phyloP scores from a whole-genome alignment of 1,284 basidiomycete genomes.

The Rhizopogon hawkerae region DNA sequence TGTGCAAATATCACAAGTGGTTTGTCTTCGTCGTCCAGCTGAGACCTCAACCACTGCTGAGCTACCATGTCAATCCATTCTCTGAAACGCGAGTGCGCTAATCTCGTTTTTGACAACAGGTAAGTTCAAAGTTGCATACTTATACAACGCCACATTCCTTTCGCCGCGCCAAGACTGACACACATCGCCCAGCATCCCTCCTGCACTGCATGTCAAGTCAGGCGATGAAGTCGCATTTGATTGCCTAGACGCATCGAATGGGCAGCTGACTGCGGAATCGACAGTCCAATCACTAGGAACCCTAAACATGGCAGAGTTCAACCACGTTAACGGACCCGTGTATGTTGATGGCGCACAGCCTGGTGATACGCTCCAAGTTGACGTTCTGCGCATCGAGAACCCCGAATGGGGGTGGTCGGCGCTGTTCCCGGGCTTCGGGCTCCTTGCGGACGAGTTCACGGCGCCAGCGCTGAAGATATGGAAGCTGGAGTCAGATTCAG shows the following conservation, averaged over 20 bases:
- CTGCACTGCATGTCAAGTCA: constrained; percentile 40
- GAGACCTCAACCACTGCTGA: neutral
- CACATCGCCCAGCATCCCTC: constrained; percentile 36
- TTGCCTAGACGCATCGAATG: constrained; percentile 56
- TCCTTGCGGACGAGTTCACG: constrained; percentile 47
- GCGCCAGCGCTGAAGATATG: constrained; percentile 47
- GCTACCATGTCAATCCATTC: constrained; percentile 43
- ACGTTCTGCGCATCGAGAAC: constrained; percentile 42
- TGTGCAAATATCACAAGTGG: neutral
- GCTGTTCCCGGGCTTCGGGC: constrained; percentile 49
- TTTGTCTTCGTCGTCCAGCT: neutral
- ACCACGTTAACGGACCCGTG: constrained; percentile 53
- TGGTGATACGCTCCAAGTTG: constrained; percentile 52
- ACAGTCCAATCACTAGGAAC: constrained; percentile 28
- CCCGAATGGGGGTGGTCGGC: constrained; percentile 58
- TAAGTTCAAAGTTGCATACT: constrained; percentile 14
- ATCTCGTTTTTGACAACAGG: constrained; percentile 55
- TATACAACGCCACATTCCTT: neutral
- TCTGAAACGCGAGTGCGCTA: constrained; percentile 40
- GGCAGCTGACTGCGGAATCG: constrained; percentile 43
- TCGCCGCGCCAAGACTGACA: neutral
- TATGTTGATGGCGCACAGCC: constrained; percentile 41
- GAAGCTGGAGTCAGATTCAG: constrained; percentile 30
- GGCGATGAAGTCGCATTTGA: constrained; percentile 49
- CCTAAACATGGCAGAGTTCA: constrained; percentile 39